phyloP scores from a whole-genome alignment of 371 early-diverging fungal genomes.

The Apophysomyces elegans region DNA sequence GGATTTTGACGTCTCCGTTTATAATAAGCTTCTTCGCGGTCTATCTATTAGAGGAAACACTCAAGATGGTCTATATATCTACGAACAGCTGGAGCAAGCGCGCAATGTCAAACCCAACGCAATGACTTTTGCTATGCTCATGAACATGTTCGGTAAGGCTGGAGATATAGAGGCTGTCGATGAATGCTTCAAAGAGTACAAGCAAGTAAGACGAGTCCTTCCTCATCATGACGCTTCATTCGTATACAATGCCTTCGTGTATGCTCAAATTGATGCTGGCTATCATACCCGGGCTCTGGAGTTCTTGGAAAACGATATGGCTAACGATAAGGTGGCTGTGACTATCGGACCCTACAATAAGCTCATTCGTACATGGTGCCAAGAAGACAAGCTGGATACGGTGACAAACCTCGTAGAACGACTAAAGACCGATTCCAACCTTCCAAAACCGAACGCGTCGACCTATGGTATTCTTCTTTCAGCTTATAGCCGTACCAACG shows the following conservation, averaged over 20 bases:
- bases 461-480: slow-evolving; percentile 48
- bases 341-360: slow-evolving; percentile 47
- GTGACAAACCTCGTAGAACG: slow-evolving; percentile 30
- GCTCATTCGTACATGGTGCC: slow-evolving; percentile 40
- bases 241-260: slow-evolving; percentile 51
- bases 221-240: slow-evolving; percentile 35
- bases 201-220: slow-evolving; percentile 21
- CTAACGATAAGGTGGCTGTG: slow-evolving; percentile 33
- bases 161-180: slow-evolving; percentile 47
- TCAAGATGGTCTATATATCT: slow-evolving; percentile 50
- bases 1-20: slow-evolving; percentile 48
- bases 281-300: slow-evolving; percentile 46
- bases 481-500: slow-evolving; percentile 28
- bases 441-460: slow-evolving; percentile 43
- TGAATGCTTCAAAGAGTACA: slow-evolving; percentile 57
- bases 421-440: slow-evolving; percentile 22
- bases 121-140: slow-evolving; percentile 48
- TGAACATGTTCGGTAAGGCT: slow-evolving; percentile 49
- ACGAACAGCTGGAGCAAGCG: slow-evolving; percentile 48
- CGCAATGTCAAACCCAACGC: slow-evolving; percentile 38
- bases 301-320: slow-evolving; percentile 42
- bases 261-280: slow-evolving; percentile 49
- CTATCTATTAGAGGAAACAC: slow-evolving; percentile 47
- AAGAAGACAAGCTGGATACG: slow-evolving; percentile 30
- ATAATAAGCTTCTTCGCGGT: slow-evolving; percentile 44